These are phyloP conservation scores for Ophiostoma ulmi DNA, from an alignment of 2,329 filamentous ascomycete species.

Conservation along the genomic window DNA sequence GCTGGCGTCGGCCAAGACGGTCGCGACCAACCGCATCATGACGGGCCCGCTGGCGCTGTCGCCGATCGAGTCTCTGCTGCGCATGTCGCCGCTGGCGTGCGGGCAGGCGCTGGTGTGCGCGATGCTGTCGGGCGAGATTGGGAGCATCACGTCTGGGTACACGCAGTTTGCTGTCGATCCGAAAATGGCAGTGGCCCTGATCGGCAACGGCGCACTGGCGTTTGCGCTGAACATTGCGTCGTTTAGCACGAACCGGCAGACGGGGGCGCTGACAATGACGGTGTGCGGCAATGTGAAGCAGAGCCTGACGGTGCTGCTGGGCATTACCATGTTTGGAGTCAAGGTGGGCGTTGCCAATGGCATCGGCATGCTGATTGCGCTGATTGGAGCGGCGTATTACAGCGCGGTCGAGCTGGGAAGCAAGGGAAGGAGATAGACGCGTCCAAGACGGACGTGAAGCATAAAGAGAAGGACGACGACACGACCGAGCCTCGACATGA, in stretches of 20 bases:
- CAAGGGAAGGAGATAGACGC: constrained; percentile 13
- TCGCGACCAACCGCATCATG: constrained; percentile 61
- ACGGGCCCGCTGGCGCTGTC: constrained; percentile 54
- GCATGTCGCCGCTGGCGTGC: constrained; percentile 57
- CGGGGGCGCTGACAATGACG: constrained; percentile 54
- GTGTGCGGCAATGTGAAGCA: constrained; percentile 56
- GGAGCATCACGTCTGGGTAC: constrained; percentile 26
- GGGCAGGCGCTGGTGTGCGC: constrained; percentile 51
- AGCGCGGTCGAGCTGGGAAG: constrained; percentile 48
- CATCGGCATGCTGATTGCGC: constrained; percentile 50
- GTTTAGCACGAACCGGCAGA: constrained; percentile 53
- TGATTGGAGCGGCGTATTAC: constrained; percentile 52
- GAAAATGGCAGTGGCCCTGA: constrained; percentile 37
- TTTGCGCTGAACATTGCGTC: constrained; percentile 53
- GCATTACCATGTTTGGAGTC: constrained; percentile 49
- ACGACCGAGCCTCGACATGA: background rate
- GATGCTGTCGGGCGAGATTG: constrained; percentile 48
- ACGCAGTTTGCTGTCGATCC: constrained; percentile 19
- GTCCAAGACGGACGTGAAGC: no score
- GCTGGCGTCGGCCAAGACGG: constrained; percentile 54
- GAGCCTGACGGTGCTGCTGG: constrained; percentile 50
- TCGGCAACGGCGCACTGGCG: constrained; percentile 50
- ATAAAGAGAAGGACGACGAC: background rate
- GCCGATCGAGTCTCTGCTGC: constrained; percentile 55
- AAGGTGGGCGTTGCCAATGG: constrained; percentile 49